Percentiles rank a stretch among this genome's conserved stretches.
Evolutionary conservation across 2,329 filamentous ascomycete species (phyloP).

Genomic region (Sporothrix euskadiensis): DNA sequence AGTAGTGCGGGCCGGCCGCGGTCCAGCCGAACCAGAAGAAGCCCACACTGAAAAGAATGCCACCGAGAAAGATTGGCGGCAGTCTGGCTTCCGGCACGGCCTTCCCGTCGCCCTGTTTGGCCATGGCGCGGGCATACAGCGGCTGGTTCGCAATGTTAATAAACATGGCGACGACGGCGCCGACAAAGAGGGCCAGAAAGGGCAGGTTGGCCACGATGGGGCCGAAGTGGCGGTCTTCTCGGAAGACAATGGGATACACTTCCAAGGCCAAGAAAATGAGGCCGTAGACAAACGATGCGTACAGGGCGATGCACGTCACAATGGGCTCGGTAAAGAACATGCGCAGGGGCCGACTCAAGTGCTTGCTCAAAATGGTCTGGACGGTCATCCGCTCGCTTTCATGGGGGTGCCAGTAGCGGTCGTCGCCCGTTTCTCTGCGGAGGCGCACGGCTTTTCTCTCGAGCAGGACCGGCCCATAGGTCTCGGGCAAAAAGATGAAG

Average conservation of each 20-base stretch:
- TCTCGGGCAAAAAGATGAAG: slow-evolving; percentile 38
- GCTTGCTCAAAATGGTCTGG: slow-evolving; percentile 61
- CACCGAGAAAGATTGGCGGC: slow-evolving; percentile 49
- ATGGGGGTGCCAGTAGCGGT: slow-evolving; percentile 44
- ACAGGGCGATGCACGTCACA: slow-evolving; percentile 49
- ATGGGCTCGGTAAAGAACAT: slow-evolving; percentile 75
- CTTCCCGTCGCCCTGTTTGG: slow-evolving; percentile 40
- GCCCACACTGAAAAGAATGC: slow-evolving; percentile 44
- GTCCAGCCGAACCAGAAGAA: slow-evolving; percentile 42
- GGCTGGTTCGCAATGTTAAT: slow-evolving; percentile 48
- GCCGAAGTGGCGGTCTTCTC: slow-evolving; percentile 54
- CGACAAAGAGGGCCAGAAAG: slow-evolving; percentile 52
- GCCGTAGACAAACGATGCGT: slow-evolving; percentile 58
- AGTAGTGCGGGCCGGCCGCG: slow-evolving; percentile 19
- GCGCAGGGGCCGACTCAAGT: slow-evolving; percentile 67
- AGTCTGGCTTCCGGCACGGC: slow-evolving; percentile 45
- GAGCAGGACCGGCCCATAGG: slow-evolving; percentile 50
- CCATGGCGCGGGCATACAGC: slow-evolving; percentile 46
- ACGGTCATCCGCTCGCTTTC: slow-evolving; percentile 62
- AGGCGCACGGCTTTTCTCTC: slow-evolving; percentile 55
- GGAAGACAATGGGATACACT: slow-evolving; percentile 55
- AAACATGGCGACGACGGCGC: slow-evolving; percentile 53
- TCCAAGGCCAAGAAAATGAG: slow-evolving; percentile 59
- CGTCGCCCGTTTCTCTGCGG: slow-evolving; percentile 41
- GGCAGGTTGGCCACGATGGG: slow-evolving; percentile 62